Percentiles rank a stretch among this genome's conserved stretches.
These are phyloP conservation scores for Neonectria ditissima DNA, from an alignment of 2,329 filamentous ascomycete species.

Conservation along the genomic window DNA sequence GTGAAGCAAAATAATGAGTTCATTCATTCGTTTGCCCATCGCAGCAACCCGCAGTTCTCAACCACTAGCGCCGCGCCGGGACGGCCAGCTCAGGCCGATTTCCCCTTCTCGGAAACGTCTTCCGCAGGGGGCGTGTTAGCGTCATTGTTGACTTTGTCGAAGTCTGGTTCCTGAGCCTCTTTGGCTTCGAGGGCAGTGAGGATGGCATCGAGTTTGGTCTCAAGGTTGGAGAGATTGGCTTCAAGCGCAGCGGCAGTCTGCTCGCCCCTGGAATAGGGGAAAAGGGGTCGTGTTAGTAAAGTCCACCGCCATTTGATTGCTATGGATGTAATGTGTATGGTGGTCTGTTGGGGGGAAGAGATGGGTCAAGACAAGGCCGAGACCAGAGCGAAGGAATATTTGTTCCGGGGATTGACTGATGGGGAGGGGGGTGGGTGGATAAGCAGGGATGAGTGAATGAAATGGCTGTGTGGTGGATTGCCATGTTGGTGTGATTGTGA, in stretches of 20 bases:
- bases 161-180: constrained; percentile 12
- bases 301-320: constrained; percentile 14
- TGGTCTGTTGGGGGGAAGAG: neutral
- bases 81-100: constrained; percentile 1
- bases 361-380: constrained; percentile 7
- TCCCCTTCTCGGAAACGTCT: constrained; percentile 16
- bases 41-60: neutral
- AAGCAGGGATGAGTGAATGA: neutral
- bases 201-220: constrained; percentile 67
- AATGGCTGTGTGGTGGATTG: neutral
- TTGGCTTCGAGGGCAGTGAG: constrained; percentile 60
- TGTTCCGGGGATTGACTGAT: neutral
- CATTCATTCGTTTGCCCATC: constrained; percentile 1
- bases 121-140: constrained; percentile 4
- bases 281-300: constrained; percentile 33
- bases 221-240: constrained; percentile 62
- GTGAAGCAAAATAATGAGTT: neutral
- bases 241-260: constrained; percentile 66
- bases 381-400: constrained; percentile 3
- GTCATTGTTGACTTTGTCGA: constrained; percentile 6
- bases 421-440: neutral
- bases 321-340: neutral
- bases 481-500: neutral
- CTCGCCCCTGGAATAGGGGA: constrained; percentile 59
- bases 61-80: neutral